Conservation (phyloP, 139 green algal genomes). For the Volvox reticuliferus region DNA sequence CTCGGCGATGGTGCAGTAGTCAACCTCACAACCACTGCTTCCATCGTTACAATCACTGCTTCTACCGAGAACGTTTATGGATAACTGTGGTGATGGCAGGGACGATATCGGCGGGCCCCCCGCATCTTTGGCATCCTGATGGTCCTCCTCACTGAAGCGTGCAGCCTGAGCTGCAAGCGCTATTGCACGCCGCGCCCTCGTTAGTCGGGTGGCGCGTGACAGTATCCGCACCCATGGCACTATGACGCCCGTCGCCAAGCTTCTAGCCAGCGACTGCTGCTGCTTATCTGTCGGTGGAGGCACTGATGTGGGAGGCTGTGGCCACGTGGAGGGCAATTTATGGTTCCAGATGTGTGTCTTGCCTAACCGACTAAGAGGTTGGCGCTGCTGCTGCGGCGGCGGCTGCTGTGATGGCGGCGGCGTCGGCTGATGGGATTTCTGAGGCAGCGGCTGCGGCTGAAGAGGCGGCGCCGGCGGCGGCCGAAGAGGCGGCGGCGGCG, state of each 20-base stretch:
- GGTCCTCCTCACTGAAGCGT: background rate
- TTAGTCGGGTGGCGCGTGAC: background rate
- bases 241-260: background rate
- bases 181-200: background rate
- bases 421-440: background rate
- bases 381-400: background rate
- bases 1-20: background rate
- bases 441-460: background rate
- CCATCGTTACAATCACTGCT: background rate
- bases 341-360: background rate
- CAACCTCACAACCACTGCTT: background rate
- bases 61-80: background rate
- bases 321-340: background rate
- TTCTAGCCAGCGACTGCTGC: background rate
- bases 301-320: background rate
- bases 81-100: too few relatives aligned
- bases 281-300: background rate
- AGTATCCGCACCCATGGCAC: slow-evolving; percentile 12
- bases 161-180: background rate
- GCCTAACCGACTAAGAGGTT: background rate
- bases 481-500: background rate
- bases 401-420: background rate
- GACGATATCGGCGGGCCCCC: background rate
- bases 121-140: background rate
- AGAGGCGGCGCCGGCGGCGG: background rate